Conservation (phyloP, 768 basidiomycete species). For the Neoboletus brunneissimus region DNA sequence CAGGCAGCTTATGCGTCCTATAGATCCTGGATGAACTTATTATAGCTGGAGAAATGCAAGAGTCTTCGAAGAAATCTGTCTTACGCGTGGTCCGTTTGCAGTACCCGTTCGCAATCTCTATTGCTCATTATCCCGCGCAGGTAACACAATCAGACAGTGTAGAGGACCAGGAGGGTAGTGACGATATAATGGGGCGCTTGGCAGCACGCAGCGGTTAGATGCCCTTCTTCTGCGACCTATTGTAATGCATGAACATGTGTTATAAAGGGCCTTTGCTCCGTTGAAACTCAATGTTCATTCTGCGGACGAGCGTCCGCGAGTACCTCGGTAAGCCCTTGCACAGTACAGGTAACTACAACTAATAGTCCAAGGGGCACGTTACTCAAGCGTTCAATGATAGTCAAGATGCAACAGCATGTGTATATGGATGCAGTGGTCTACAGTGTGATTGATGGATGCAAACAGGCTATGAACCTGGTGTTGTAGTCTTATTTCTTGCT, state of each 20-base stretch:
- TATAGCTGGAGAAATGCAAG: conserved; percentile 91
- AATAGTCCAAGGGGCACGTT: background rate
- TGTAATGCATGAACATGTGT: conserved; percentile 11
- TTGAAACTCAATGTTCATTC: conserved; percentile 12
- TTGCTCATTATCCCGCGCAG: conserved; percentile 35
- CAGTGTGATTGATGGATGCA: background rate
- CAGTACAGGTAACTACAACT: background rate
- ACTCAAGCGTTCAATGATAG: background rate
- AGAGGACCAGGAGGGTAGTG: conserved; percentile 82
- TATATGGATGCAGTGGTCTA: conserved; percentile 1
- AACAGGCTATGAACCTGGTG: conserved; percentile 14
- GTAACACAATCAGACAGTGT: conserved; percentile 83
- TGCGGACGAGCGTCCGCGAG: background rate
- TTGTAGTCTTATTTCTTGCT: conserved; percentile 32
- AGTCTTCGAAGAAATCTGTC: conserved; percentile 77
- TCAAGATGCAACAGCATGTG: background rate
- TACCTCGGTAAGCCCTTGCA: background rate
- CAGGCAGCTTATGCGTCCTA: background rate
- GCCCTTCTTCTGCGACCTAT: background rate
- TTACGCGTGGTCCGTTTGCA: conserved; percentile 49
- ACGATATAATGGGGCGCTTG: conserved; percentile 76
- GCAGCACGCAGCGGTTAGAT: conserved; percentile 70
- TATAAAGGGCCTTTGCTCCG: conserved; percentile 31
- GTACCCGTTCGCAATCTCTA: conserved; percentile 7
- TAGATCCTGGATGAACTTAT: conserved; percentile 91